Evolutionary conservation across 2,329 filamentous ascomycete genomes (phyloP).

Genomic region (Penicillium italicum): DNA sequence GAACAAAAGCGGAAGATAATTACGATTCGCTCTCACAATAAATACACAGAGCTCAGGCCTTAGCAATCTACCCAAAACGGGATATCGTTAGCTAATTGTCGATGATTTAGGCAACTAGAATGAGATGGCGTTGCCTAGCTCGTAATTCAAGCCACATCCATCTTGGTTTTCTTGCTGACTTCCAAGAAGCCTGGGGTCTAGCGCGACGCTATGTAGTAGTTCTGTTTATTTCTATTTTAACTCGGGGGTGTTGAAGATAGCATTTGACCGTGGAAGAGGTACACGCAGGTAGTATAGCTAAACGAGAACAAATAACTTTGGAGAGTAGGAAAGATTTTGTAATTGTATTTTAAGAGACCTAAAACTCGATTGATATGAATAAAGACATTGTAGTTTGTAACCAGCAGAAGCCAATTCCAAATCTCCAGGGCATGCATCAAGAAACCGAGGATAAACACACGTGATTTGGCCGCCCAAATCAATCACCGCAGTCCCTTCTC

Average conservation of each 20-base stretch:
- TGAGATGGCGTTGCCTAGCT: neutral
- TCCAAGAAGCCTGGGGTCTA: neutral
- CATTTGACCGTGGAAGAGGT: neutral
- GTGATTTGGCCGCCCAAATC: constrained; percentile 21
- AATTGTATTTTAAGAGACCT: neutral
- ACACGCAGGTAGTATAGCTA: neutral
- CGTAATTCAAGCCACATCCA: neutral
- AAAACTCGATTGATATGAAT: neutral
- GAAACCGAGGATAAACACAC: constrained; percentile 17
- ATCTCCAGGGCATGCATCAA: neutral
- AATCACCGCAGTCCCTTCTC: constrained; percentile 12
- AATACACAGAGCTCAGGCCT: neutral
- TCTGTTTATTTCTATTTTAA: neutral
- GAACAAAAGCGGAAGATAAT: neutral
- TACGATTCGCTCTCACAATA: neutral
- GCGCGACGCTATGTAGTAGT: neutral
- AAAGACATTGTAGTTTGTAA: neutral
- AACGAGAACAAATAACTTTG: neutral
- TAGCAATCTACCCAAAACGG: neutral
- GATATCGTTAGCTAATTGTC: neutral
- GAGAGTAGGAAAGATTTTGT: neutral
- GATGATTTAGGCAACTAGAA: neutral
- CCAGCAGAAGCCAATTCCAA: neutral
- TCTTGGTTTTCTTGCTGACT: neutral
- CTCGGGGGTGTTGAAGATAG: neutral